Evolutionary conservation across 2,329 filamentous ascomycete genomes (phyloP), one percentile per base, ranked within the genome.

Genomic region (Magnaporthiopsis incrustans): DNA sequence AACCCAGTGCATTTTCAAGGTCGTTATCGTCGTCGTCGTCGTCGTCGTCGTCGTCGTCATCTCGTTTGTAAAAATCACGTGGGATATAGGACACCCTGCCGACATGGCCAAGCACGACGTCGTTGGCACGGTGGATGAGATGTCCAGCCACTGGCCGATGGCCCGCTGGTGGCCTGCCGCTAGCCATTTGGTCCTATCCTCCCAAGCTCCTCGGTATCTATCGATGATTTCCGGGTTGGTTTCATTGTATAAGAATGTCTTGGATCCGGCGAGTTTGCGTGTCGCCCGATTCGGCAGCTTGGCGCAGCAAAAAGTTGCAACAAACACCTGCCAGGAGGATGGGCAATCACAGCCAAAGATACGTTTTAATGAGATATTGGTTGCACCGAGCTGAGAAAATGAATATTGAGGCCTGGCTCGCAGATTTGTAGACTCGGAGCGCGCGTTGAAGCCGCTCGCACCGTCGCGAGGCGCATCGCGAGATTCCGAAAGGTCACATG

Each of bases 41-140:
- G 1, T 73, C 72, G 1, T 78, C 73, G 1, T 73, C 58, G 60
- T 73, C 58, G 60, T 62, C 65, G 14, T 68, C 61, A 5, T 73
- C 70, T 15, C 70, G 68, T 53, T 25, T 33, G 33, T 35, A 14
- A 10, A 53, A 22, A 44, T 44, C 25, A 26, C 32, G 32, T 63
- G 69, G 66, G 64, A 74, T 68, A 67, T 85, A 86, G 8, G 74
- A 73, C 57, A 80, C 71, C 64, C 77, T 74, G 65, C 83, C 84
- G 65, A 82, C 76, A 69, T 84, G 81, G 72, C 84, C 84, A 69
- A 80, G 81, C 63, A 79, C 76, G 62, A 85, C 76, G 74, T 82
- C 77, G 68, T 75, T 77, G 53, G 76, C 71, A 57, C 76, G 73
- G 63, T 73, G 74, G 64, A n/a, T 59, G 4, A 33, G 25, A 57